Conservation (phyloP, 192 early-diverging fungal genomes). For the Chytriomyces sp. region DNA sequence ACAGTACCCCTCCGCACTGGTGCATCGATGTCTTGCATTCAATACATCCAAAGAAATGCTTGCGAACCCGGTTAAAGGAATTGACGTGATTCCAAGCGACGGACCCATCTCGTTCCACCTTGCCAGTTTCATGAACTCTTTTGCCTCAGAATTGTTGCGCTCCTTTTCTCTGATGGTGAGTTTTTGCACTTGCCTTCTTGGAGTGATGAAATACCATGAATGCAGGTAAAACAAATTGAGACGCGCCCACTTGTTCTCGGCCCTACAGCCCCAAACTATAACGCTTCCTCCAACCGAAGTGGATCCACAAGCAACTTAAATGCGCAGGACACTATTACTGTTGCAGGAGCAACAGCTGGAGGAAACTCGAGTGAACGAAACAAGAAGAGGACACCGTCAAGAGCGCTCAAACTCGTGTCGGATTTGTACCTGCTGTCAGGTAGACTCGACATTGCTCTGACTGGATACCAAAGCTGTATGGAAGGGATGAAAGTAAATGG, state of each 20-base stretch:
- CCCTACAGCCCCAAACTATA: constrained; percentile 31
- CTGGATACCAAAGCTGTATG: constrained; percentile 66
- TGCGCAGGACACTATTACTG: constrained; percentile 4
- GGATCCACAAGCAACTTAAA: background rate
- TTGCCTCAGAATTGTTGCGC: constrained; percentile 70
- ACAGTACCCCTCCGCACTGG: constrained; percentile 70
- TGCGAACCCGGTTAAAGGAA: constrained; percentile 53
- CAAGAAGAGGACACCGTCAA: constrained; percentile 63
- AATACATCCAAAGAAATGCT: constrained; percentile 76
- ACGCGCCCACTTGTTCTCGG: constrained; percentile 59
- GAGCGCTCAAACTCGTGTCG: constrained; percentile 73
- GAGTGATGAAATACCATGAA: background rate
- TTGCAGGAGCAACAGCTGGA: background rate
- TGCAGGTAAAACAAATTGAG: constrained; percentile 57
- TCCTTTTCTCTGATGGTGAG: constrained; percentile 70
- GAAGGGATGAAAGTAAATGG: constrained; percentile 65
- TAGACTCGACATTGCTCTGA: constrained; percentile 62
- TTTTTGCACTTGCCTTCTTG: background rate
- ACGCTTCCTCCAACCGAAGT: background rate
- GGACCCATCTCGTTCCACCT: constrained; percentile 76
- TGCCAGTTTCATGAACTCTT: constrained; percentile 75
- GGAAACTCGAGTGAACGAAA: constrained; percentile 10
- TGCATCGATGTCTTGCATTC: constrained; percentile 77
- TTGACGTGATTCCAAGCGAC: constrained; percentile 80
- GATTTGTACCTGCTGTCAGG: constrained; percentile 79